Percentiles rank a stretch among this genome's conserved stretches.
Evolutionary conservation across 2,329 filamentous ascomycete species (phyloP).

Genomic region (Mycosphaerella arachidis): DNA sequence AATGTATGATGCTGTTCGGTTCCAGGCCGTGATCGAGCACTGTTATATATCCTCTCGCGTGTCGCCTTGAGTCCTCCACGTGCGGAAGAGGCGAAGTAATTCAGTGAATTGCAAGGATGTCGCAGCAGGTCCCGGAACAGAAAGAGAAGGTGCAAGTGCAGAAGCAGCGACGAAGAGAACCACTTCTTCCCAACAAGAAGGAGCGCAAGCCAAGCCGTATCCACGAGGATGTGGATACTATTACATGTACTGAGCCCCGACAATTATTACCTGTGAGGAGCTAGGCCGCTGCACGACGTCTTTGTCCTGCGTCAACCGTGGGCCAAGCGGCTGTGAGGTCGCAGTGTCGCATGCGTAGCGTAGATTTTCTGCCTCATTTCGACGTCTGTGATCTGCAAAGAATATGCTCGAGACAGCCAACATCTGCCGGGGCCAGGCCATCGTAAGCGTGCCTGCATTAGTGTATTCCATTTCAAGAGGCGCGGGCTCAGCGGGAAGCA

Average conservation of each 20-base stretch:
- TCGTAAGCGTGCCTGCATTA: neutral
- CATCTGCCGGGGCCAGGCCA: neutral
- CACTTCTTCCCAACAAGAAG: neutral
- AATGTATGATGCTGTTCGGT: neutral
- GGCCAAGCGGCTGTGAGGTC: neutral
- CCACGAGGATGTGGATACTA: constrained; percentile 2
- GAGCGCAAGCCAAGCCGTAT: neutral
- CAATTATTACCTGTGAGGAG: neutral
- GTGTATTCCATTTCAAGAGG: neutral
- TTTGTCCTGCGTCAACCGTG: neutral
- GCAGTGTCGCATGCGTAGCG: neutral
- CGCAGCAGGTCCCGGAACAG: neutral
- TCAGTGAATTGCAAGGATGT: neutral
- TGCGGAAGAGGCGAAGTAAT: neutral
- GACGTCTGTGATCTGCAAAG: constrained; percentile 1
- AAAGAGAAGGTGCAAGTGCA: neutral
- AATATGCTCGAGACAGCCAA: neutral
- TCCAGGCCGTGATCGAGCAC: constrained; percentile 3
- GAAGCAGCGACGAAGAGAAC: neutral
- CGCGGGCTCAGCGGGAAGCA: neutral
- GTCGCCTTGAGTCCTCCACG: neutral
- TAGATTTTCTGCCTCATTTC: constrained; percentile 1
- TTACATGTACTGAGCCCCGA: neutral
- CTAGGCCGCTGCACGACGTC: neutral
- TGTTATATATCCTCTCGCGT: constrained; percentile 4